Evolutionary conservation across 805 yeast species (phyloP).

Genomic region (Yarrowia sp.): DNA sequence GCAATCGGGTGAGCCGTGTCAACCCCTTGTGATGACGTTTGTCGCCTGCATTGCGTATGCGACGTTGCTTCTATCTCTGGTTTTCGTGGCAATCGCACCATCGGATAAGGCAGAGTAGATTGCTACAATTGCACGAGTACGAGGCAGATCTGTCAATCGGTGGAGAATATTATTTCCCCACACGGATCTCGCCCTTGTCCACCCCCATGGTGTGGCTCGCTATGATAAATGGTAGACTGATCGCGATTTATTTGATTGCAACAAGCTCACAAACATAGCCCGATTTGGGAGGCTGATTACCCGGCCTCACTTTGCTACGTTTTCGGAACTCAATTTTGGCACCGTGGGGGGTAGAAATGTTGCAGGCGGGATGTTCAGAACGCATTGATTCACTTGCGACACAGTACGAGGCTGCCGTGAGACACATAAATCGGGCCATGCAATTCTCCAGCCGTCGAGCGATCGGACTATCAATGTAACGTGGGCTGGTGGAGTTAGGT

Average conservation of each 20-base stretch:
- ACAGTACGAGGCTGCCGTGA: not conserved
- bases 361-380: not conserved
- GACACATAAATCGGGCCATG: too few species aligned
- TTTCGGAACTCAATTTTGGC: not conserved
- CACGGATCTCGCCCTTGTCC: too few species aligned
- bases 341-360: not conserved
- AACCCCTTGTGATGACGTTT: not conserved
- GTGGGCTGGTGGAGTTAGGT: slow-evolving; percentile 16
- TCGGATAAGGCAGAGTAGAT: slow-evolving; percentile 3
- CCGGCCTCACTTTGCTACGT: too few species aligned
- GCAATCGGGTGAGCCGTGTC: slow-evolving; percentile 6
- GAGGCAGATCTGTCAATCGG: too few species aligned
- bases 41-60: slow-evolving; percentile 8
- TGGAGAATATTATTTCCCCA: not conserved
- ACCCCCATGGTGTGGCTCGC: too few species aligned
- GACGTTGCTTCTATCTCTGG: slow-evolving; percentile 5
- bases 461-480: not conserved
- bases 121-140: too few species aligned
- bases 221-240: too few species aligned
- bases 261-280: too few species aligned
- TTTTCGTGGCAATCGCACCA: not conserved
- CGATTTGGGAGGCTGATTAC: too few species aligned
- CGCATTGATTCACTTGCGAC: not conserved
- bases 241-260: too few species aligned
- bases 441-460: too few species aligned